Evolutionary conservation across 345 rosid genomes (phyloP).

Genomic region (Mangifera indica): DNA sequence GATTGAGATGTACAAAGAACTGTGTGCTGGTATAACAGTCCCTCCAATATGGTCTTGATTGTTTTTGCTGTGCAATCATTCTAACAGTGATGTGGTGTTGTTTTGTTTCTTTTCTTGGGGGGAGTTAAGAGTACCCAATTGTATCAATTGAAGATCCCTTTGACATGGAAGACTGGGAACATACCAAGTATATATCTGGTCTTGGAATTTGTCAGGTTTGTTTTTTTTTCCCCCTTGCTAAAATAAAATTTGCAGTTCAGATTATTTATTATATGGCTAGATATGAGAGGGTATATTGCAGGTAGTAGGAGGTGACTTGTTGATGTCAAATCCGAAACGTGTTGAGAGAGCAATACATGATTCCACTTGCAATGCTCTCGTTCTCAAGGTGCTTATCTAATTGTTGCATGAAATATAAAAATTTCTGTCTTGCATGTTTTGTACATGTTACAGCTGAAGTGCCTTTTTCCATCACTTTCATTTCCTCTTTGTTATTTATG

Average conservation of each 20-base stretch:
- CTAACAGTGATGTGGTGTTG: slow-evolving; percentile 12
- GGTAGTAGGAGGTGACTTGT: slow-evolving; percentile 89
- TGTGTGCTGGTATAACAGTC: slow-evolving; percentile 63
- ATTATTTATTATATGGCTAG: background rate
- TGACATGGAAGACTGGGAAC: slow-evolving; percentile 99
- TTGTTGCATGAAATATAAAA: slow-evolving; percentile 10
- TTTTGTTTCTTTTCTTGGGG: slow-evolving; percentile 25
- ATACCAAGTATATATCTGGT: slow-evolving; percentile 58
- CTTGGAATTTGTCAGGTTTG: slow-evolving; percentile 96
- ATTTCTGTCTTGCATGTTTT: slow-evolving; percentile 10
- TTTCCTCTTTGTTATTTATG: background rate
- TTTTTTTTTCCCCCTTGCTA: slow-evolving; percentile 18
- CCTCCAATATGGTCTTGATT: slow-evolving; percentile 9
- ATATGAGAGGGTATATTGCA: slow-evolving; percentile 34
- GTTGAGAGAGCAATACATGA: slow-evolving; percentile 74
- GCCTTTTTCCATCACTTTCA: background rate
- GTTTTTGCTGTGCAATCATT: slow-evolving; percentile 12
- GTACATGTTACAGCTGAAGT: background rate
- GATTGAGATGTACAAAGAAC: slow-evolving; percentile 86
- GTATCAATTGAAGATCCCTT: slow-evolving; percentile 95
- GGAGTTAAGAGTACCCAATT: slow-evolving; percentile 68
- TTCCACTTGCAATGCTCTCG: slow-evolving; percentile 85
- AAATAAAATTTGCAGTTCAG: background rate
- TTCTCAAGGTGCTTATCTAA: slow-evolving; percentile 68
- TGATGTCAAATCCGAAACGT: slow-evolving; percentile 87